A percentile compares a stretch with the other conserved stretches of the same genome.
These are phyloP conservation scores for Aureobasidium musti DNA, from an alignment of 2,329 filamentous ascomycete genomes.

Conservation along the genomic window DNA sequence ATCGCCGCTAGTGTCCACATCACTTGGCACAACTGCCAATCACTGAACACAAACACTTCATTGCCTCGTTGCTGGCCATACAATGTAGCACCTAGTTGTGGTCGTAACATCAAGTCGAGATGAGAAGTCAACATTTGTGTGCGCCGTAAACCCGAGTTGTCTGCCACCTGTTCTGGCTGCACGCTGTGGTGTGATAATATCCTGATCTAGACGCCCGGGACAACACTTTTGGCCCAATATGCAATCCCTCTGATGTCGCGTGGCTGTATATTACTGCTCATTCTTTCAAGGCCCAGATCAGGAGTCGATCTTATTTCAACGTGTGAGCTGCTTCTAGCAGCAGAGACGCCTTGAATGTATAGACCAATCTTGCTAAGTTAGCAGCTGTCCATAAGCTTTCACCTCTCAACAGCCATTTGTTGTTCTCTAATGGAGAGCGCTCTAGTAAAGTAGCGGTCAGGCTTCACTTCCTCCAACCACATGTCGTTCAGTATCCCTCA, in stretches of 20 bases:
- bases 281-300: background rate
- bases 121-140: background rate
- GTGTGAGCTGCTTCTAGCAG: background rate
- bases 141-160: background rate
- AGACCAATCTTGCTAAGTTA: background rate
- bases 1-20: background rate
- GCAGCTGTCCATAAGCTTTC: background rate
- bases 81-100: no score
- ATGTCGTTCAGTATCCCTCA: background rate
- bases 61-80: no score
- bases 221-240: background rate
- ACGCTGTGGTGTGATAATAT: background rate
- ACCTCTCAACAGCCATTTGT: no score
- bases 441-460: constrained; percentile 2
- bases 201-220: background rate
- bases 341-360: no score
- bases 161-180: background rate
- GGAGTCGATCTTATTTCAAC: no score
- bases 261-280: background rate
- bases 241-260: background rate
- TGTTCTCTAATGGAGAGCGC: no score
- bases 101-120: no score
- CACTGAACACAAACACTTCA: background rate
- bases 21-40: background rate
- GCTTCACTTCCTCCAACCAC: constrained; percentile 6